These are phyloP conservation scores for Acorus calamus DNA, from an alignment of 106 monocot species.

Conservation along the genomic window DNA sequence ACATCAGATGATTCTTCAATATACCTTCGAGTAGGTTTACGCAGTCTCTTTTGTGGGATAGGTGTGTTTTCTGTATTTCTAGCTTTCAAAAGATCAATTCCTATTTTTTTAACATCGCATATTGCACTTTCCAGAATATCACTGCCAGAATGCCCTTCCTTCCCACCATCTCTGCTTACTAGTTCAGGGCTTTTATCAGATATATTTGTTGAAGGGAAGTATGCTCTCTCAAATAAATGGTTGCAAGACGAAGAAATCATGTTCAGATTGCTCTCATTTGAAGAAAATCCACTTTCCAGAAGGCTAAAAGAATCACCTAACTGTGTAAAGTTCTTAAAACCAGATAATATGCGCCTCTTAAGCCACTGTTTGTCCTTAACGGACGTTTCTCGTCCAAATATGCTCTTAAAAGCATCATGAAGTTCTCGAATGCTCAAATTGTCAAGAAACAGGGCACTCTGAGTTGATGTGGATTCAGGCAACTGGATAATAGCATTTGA, in stretches of 20 bases:
- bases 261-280: conserved; percentile 14
- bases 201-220: conserved; percentile 11
- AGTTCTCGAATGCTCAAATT: conserved; percentile 19
- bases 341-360: conserved; percentile 28
- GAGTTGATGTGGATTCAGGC: conserved; percentile 2
- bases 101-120: background rate
- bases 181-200: conserved; percentile 3
- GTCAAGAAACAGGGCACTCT: conserved; percentile 7
- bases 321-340: conserved; percentile 18
- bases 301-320: conserved; percentile 10
- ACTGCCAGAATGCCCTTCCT: background rate
- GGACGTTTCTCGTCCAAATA: conserved; percentile 24
- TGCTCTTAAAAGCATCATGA: conserved; percentile 23
- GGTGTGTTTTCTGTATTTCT: conserved; percentile 5
- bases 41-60: conserved; percentile 30
- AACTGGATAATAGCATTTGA: conserved; percentile 5
- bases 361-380: conserved; percentile 33
- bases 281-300: conserved; percentile 4
- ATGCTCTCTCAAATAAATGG: conserved; percentile 13
- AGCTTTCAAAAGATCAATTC: background rate
- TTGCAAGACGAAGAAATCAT: conserved; percentile 21
- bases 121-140: background rate
- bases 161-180: background rate
- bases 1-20: conserved; percentile 39
- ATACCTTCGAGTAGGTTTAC: conserved; percentile 41